Evolutionary conservation across 768 basidiomycete species (phyloP), one percentile per base, ranked within the genome.

Genomic region (Agaricus sinodeliciosus): DNA sequence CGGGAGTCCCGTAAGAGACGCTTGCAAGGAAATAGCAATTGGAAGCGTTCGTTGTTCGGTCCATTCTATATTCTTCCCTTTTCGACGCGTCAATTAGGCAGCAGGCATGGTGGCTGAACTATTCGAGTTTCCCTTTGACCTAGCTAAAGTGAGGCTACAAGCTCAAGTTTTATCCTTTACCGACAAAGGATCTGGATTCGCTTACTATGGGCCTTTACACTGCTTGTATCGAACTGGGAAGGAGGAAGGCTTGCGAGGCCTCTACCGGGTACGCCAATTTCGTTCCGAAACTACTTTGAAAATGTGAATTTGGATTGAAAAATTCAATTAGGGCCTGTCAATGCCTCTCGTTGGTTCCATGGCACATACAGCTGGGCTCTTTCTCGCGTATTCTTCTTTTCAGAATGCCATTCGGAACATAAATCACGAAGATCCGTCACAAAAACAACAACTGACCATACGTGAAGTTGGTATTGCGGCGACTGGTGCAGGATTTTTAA

Each of bases 331-430:
- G 94, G 95, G 95, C 13, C 73, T 97, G 3, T 92, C 94, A n/a
- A 90, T 92, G 39, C 95, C 95, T 0, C 75, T 99, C 27, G 82
- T 87, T 0, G 95, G 93, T 4, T 90, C 95, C 25, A 95, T 95
- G 84, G 85, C 81, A 0, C 94, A 98, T 68, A 97, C 94, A 58
- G 95, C 95, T 1, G 77, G 81, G 1, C 74, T 97, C 34, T 99
- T 99, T 71, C 69, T 96, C 43, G 73, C 87, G 4, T 97, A 97
- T 65, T 83, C 81, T 54, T 84, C 90, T 65, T 69, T 84, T n/a
- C 86, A 92, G 66, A 76, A 74, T 60, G 59, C 72, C 42, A 78
- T 89, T 31, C 81, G 83, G 42, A 60, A 59, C 26, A 62, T 63
- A 51, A 71, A 64, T 40, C 70, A 66, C 51, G 67, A 62, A 62